Evolutionary conservation across 2,329 filamentous ascomycete genomes (phyloP), one percentile per base, ranked within the genome.

Genomic region (Fusarium nanum): DNA sequence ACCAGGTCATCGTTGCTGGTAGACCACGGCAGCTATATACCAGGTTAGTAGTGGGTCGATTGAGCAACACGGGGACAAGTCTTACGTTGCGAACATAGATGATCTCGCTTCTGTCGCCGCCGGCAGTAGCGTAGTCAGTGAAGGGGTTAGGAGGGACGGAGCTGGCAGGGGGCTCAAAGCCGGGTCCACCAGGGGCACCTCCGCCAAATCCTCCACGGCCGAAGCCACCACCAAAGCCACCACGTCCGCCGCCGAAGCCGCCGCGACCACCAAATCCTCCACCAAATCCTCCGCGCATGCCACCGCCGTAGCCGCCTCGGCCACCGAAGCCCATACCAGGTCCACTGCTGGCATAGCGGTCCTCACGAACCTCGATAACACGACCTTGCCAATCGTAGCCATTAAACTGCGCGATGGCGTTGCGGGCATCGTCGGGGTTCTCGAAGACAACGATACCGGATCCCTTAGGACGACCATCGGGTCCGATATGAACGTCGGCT

Each of bases 311-410:
- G 54, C 88, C 89, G 45, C 89, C 88, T 67, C 87, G 86, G 50
- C 86, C 87, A 20, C 83, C 82, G 64, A 84, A 83, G 62, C 87
- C 88, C 84, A 75, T 85, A 78, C 74, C 81, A 12, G 73, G 73
- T 64, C 89, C 90, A 64, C 82, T 84, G 27, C 89, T 90, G 64
- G 96, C 96, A 78, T 94, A 99, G 61, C 96, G 92, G 78, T 99
- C 96, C 81, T 98, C 95, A 68, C 96, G 94, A 69, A 99, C 96
- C 80, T 99, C 96, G 53, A 99, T 89, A 55, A 91, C 84, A 62
- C 96, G 92, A 13, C 96, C 96, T 80, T 98, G 95, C 96, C 96
- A 99, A 71, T 99, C 96, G 79, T 97, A 98, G 63, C 96, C 96
- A 78, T 98, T 98, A 86, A 98, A 99, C 74, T 98, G 94, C 77